phyloP scores from a whole-genome alignment of 129 eudicot genomes.

The Lactuca saligna region DNA sequence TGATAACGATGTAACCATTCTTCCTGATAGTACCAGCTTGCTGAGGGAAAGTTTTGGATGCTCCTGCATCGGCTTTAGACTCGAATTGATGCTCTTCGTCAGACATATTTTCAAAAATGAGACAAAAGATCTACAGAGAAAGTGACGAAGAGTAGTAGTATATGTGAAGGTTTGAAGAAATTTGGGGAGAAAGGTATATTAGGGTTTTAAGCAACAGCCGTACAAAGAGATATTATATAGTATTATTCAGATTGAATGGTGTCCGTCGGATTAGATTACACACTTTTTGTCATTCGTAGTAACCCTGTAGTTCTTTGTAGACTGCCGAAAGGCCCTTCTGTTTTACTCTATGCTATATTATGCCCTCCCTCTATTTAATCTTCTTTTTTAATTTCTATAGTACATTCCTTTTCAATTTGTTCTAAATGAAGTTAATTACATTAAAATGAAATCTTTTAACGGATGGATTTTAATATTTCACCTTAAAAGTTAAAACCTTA shows the following conservation, averaged over 20 bases:
- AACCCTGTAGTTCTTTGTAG: slow-evolving; percentile 14
- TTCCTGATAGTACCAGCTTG: slow-evolving; percentile 78
- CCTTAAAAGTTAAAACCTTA: no score
- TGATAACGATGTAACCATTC: slow-evolving; percentile 61
- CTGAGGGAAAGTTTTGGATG: slow-evolving; percentile 68
- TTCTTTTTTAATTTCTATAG: neutral
- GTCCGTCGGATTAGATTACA: slow-evolving; percentile 22
- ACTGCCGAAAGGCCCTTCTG: neutral
- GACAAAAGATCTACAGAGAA: neutral
- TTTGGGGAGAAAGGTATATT: slow-evolving; percentile 14
- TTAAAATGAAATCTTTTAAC: no score
- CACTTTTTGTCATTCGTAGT: neutral
- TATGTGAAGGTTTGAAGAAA: slow-evolving; percentile 1
- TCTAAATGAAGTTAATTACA: no score
- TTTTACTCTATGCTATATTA: neutral
- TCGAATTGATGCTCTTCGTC: slow-evolving; percentile 84
- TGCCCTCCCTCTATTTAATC: neutral
- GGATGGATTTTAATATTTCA: no score
- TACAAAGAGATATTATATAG: slow-evolving; percentile 10
- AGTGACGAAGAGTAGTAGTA: slow-evolving; percentile 24
- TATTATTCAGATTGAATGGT: slow-evolving; percentile 8
- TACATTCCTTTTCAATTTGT: neutral
- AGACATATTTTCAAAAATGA: slow-evolving; percentile 39
- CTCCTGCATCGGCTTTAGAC: slow-evolving; percentile 71
- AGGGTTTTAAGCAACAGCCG: slow-evolving; percentile 35